Base-by-base conservation (phyloP, 768 basidiomycete genomes). In the Psilocybe subaeruginosa region DNA sequence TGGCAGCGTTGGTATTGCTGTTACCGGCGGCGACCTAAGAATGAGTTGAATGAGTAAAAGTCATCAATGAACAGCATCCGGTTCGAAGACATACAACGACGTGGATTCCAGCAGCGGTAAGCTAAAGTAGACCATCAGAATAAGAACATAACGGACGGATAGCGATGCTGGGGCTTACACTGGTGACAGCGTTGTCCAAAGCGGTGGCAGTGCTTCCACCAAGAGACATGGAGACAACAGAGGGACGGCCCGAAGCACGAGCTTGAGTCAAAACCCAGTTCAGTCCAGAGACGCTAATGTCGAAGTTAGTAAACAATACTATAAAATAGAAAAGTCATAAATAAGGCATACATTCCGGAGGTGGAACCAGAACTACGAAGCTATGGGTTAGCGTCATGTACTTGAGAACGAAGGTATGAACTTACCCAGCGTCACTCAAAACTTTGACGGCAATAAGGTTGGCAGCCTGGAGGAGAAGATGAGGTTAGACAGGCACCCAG, bases 401-500 rank as follows among this genome's bases (percentile, higher is more conserved):
- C 23, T 23, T 23, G 23, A 23, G 2, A 23, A 23, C 23, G 23
- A 23, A 23, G 23, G 23, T 23, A 23, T 23, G 23, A 23, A 23
- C 23, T 23, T 23, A 23, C 7, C 77, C 78, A 27, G 51, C 48
- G 56, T 78, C 76, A 50, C 68, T 69, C 57, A 80, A 70, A 17
- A 81, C 79, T 63, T 80, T 81, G 56, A 81, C 78, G 2, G 79
- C 77, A 58, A 79, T 72, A 55, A 80, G 54, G 45, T 60, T 70
- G 1, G 74, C 77, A 14, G 51, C 58, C 41, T 43, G 41, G 63
- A 58, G 12, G 33, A 49, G n/a, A 12, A 49, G n/a, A 12, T 50
- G 48, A 37, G 35, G 37, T 29, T 33, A n/a, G 6, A 52, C 41
- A 43, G 6, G 41, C 41, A 43, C 14, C n/a, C 1, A 1, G 37